Evolutionary conservation across 2,329 filamentous ascomycete genomes (phyloP), one percentile per base, ranked within the genome.

Genomic region (Colletotrichum abscissum): DNA sequence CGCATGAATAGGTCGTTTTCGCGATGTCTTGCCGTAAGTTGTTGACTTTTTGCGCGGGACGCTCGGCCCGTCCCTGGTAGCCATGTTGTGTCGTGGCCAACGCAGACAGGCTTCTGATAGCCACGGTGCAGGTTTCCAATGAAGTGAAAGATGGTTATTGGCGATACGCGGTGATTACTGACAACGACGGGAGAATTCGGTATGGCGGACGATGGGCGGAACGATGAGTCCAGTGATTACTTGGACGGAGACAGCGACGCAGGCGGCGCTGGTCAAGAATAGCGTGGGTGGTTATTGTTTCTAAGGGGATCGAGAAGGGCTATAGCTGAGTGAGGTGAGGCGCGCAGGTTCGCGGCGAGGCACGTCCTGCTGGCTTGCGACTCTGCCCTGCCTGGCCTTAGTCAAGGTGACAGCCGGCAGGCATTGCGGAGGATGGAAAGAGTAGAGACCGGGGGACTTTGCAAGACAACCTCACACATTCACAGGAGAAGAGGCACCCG

Each of bases 11-110:
- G 64, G 69, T 30, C 73, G 67, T 42, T 76, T 76, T 33, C 69
- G 66, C 26, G 74, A 70, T 16, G 74, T 75, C 56, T 75, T 76
- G 56, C 73, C 74, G 19, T 76, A 75, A 4, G 74, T 75, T n/a
- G 69, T 70, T 16, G 71, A 59, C 46, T 73, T 76, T 42, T 73
- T 74, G 16, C 65, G 73, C 35, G 60, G 68, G 49, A 60, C 66
- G 30, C 42, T 65, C 12, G 64, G 65, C 52, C 67, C 72, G 9
- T 75, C 74, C 60, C 63, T 69, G 22, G 72, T 73, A 14, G 74
- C 72, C 74, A 75, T 75, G 7, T 26, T 70, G 30, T 38, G 46
- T 59, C 46, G 49, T 33, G 54, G 35, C 19, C 59, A 46, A 46
- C 6, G 38, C 14, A 46, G 26, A 22, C 30, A 35, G 19, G 49